Evolutionary conservation across 73 alveolate genomes (phyloP).

Genomic region (Breviolum minutum): DNA sequence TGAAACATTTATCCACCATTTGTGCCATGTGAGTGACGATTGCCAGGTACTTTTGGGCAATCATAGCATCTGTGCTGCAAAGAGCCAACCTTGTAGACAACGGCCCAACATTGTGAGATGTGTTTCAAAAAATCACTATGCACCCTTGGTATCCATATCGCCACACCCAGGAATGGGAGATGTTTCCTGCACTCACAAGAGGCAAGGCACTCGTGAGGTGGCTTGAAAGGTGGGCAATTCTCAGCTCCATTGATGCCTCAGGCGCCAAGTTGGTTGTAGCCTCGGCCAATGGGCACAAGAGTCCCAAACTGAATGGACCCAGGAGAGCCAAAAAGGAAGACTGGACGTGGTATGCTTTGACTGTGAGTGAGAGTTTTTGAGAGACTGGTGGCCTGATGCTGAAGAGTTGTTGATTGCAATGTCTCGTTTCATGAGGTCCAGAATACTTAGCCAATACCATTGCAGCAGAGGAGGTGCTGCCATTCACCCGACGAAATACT

Average conservation of each 20-base stretch:
- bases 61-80: conserved; percentile 48
- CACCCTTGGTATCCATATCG: too few species aligned
- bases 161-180: conserved; percentile 74
- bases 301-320: neutral
- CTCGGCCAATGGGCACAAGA: conserved; percentile 88
- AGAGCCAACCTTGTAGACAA: neutral
- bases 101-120: conserved; percentile 76
- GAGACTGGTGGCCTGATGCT: neutral
- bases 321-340: neutral
- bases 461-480: conserved; percentile 55
- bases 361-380: neutral
- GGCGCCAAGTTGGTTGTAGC: conserved; percentile 78
- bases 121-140: neutral
- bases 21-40: neutral
- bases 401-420: too few species aligned
- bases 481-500: neutral
- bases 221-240: too few species aligned
- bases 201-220: neutral
- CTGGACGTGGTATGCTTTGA: neutral
- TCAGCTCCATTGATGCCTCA: neutral
- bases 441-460: conserved; percentile 77
- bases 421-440: conserved; percentile 20
- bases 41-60: conserved; percentile 92
- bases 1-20: too few species aligned
- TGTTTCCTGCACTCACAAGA: conserved; percentile 81